These are phyloP conservation scores for Dendrobium chrysotoxum DNA, from an alignment of 106 monocot genomes.

Conservation along the genomic window DNA sequence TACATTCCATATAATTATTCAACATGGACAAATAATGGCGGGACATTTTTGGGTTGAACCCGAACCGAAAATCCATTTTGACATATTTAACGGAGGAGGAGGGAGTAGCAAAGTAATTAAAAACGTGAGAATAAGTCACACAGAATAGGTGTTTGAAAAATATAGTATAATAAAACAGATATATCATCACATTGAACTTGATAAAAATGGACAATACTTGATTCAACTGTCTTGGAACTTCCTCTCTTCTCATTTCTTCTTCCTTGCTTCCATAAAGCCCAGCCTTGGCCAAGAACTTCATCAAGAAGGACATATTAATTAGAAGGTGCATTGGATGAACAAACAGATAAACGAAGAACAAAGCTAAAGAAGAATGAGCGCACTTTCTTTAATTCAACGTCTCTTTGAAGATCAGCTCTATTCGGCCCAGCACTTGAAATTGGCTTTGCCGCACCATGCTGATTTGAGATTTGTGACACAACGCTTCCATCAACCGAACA, in stretches of 20 bases:
- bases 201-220: constrained; percentile 50
- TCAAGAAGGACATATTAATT: background rate
- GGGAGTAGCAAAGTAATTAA: no score
- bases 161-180: no score
- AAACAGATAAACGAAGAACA: background rate
- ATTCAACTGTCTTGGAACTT: constrained; percentile 63
- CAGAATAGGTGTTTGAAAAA: no score
- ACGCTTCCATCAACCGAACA: constrained; percentile 14
- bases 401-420: constrained; percentile 53
- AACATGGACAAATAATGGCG: no score
- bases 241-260: constrained; percentile 49
- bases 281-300: constrained; percentile 63
- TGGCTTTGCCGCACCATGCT: constrained; percentile 47
- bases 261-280: constrained; percentile 75
- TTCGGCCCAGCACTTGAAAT: constrained; percentile 61
- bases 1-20: no score
- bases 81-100: no score
- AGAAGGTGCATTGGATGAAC: background rate
- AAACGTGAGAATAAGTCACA: no score
- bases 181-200: no score
- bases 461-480: constrained; percentile 6
- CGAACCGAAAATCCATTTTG: no score
- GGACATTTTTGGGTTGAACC: no score
- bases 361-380: background rate
- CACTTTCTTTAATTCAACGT: constrained; percentile 65